Percentiles rank a stretch among this genome's conserved stretches.
Conservation (phyloP, 2,329 filamentous ascomycete species). For the Zasmidium cellare region DNA sequence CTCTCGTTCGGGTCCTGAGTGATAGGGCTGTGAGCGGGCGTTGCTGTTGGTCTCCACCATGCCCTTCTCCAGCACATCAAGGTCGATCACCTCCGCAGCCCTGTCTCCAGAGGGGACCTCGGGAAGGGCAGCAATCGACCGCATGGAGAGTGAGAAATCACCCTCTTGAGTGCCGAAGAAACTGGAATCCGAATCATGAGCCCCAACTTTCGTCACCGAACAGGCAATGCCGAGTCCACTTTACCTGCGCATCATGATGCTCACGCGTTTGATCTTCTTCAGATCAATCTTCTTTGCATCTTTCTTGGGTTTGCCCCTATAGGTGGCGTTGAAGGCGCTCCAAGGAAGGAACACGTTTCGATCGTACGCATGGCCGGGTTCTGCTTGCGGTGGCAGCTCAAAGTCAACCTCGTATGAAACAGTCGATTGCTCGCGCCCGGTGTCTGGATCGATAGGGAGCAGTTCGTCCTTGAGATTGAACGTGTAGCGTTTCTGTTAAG, state of each 20-base stretch:
- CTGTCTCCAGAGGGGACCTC: conserved; percentile 20
- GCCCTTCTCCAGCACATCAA: conserved; percentile 15
- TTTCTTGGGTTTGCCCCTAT: conserved; percentile 65
- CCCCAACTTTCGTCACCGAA: not conserved
- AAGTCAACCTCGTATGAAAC: conserved; percentile 77
- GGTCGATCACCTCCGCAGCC: not conserved
- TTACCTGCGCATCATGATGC: conserved; percentile 80
- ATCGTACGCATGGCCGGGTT: conserved; percentile 25
- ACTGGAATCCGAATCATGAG: conserved; percentile 43
- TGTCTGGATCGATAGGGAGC: conserved; percentile 54
- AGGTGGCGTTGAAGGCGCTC: conserved; percentile 68
- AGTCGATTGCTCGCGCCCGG: conserved; percentile 70
- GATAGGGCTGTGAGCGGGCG: not conserved
- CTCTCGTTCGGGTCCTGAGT: not conserved
- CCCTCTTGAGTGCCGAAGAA: conserved; percentile 76
- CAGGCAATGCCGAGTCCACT: conserved; percentile 13
- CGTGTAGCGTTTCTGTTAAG: conserved; percentile 65
- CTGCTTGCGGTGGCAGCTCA: conserved; percentile 32
- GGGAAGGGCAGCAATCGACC: conserved; percentile 53
- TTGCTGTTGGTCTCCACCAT: not conserved
- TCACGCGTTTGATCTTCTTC: conserved; percentile 63
- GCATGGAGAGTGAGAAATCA: conserved; percentile 60
- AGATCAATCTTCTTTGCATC: conserved; percentile 62
- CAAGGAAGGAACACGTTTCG: conserved; percentile 60
- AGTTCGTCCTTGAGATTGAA: conserved; percentile 72